Percentiles rank a stretch among this genome's conserved stretches.
phyloP scores from a whole-genome alignment of 345 rosid genomes.

The Reutealis trisperma region DNA sequence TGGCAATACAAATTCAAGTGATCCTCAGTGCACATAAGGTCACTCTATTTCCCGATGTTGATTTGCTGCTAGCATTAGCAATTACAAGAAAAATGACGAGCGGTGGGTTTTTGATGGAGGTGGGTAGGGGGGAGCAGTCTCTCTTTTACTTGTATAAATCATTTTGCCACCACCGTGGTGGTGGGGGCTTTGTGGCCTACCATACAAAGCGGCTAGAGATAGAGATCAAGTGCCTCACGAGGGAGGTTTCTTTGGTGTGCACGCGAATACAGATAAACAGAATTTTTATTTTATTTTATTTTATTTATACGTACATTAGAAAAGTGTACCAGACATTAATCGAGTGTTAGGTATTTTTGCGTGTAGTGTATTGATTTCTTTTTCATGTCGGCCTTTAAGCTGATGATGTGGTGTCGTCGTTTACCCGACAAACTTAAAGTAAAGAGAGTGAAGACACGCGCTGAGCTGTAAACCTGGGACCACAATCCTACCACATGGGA shows the following conservation, averaged over 20 bases:
- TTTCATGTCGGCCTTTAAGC: neutral
- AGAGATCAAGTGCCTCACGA: constrained; percentile 9
- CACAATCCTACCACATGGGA: constrained; percentile 27
- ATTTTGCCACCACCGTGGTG: neutral
- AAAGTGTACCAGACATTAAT: neutral
- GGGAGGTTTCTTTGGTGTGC: neutral
- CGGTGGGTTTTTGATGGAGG: neutral
- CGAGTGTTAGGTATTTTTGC: constrained; percentile 8
- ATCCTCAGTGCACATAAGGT: neutral
- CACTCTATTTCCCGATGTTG: neutral
- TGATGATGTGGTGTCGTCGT: neutral
- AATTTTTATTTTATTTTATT: no score
- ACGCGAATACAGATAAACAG: neutral
- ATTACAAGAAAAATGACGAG: neutral
- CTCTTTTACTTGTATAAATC: constrained; percentile 1
- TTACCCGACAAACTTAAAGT: constrained; percentile 15
- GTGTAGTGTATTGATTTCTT: neutral
- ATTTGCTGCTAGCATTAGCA: constrained; percentile 2
- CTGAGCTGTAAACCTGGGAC: constrained; percentile 31
- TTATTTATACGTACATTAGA: constrained; percentile 5
- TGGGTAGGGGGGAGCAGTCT: neutral
- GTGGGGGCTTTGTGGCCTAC: constrained; percentile 14
- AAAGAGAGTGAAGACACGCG: constrained; percentile 34
- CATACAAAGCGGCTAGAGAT: constrained; percentile 17
- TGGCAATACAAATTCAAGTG: neutral